These are phyloP conservation scores for Rhododendron mucronatum DNA, from an alignment of 148 eudicot species.

Conservation along the genomic window DNA sequence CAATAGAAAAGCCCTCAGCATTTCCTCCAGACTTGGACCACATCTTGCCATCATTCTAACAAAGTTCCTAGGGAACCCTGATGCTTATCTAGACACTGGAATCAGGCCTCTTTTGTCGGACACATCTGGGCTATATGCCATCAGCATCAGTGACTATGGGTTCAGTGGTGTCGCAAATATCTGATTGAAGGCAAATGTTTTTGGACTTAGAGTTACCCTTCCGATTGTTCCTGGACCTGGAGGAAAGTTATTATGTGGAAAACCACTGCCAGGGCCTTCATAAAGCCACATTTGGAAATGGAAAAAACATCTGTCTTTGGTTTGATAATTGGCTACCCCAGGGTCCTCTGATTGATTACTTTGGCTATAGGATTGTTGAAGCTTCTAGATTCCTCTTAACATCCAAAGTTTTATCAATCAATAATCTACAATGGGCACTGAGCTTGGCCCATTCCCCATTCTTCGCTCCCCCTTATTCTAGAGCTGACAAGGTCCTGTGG, in stretches of 20 bases:
- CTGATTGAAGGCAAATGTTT: neutral
- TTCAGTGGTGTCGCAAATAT: neutral
- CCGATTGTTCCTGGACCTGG: neutral
- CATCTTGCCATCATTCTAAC: neutral
- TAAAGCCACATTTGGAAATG: neutral
- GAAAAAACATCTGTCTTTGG: neutral
- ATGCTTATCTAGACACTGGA: neutral
- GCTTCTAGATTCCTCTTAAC: neutral
- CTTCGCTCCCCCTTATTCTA: neutral
- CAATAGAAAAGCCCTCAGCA: neutral
- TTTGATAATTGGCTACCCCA: neutral
- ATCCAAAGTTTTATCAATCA: neutral
- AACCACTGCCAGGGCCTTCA: neutral
- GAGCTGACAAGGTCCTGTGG: neutral
- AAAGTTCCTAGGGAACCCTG: neutral
- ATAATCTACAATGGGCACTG: neutral
- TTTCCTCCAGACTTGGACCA: neutral
- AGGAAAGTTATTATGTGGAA: neutral
- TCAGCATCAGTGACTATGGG: neutral
- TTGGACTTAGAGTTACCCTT: neutral
- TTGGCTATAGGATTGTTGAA: neutral
- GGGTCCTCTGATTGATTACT: no score
- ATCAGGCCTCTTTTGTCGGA: neutral
- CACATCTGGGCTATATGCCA: neutral
- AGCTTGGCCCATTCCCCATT: neutral